Base-by-base conservation (phyloP, 495 filamentous ascomycete species). In the Tetracladium setigerum region DNA sequence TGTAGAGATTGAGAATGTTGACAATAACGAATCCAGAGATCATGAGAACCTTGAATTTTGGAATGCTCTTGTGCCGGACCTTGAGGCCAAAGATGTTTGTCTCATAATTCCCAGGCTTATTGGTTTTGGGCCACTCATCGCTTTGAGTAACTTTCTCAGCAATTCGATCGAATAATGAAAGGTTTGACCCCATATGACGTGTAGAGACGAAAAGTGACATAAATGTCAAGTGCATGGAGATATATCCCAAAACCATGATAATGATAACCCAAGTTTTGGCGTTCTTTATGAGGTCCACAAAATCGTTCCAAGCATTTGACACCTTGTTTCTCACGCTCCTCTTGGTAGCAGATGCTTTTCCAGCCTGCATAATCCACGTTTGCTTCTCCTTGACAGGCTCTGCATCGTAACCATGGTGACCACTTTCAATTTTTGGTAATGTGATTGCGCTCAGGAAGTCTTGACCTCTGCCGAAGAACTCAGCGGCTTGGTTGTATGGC, bases 211-310 rank as follows among this genome's bases (percentile, higher is more conserved):
- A 97, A 7, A 99, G 81, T 12, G 92, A 97, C 16, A 97, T 82
- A 55, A 99, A 99, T 35, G 90, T 97, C 56, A 97, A 72, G 60
- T 99, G 89, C 94, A 99, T 99, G 36, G 91, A 90, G 40, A 97
- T 71, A 60, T 99, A 99, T 34, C 94, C 92, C 34, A 99, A 77
- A 17, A 86, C 78, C 91, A 99, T 96, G 58, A 99, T 99, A 44
- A 92, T 74, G 57, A 99, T 95, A 60, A 97, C 92, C 38, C 96
- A 77, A 7, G 89, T 88, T 64, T 97, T 92, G 15, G 92, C 94
- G 59, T 95, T 94, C 83, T 95, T 90, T 56, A 95, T 74, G 19
- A 95, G 69, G 60, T 96, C 89, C 15, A 87, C 73, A 60, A 96
- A 95, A n/a, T 85, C 83, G 12, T 72, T 78, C 86, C 87, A 95